These are phyloP conservation scores for Penicillium sclerotigenum DNA, from an alignment of 2,329 filamentous ascomycete species.

Conservation along the genomic window DNA sequence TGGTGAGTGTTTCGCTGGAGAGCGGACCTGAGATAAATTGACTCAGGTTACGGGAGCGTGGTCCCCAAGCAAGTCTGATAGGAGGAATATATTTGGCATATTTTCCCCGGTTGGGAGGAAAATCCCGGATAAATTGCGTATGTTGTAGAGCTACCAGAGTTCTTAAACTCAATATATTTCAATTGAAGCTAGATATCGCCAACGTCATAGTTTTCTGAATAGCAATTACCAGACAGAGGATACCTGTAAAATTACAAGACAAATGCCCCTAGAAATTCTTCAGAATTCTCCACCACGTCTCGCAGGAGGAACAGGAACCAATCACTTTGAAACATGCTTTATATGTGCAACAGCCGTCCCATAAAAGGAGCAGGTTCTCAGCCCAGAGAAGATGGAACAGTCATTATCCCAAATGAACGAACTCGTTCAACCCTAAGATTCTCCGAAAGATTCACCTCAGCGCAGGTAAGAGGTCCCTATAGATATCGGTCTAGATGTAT, in stretches of 20 bases:
- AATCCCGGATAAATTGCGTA: slow-evolving; percentile 16
- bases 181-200: neutral
- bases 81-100: slow-evolving; percentile 16
- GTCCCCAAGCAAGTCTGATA: slow-evolving; percentile 11
- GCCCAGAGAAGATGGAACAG: neutral
- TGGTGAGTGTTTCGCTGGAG: neutral
- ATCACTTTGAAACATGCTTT: slow-evolving; percentile 14
- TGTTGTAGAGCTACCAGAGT: neutral
- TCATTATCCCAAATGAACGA: neutral
- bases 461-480: slow-evolving; percentile 1
- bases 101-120: slow-evolving; percentile 26
- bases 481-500: slow-evolving; percentile 11
- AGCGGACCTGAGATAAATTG: slow-evolving; percentile 8
- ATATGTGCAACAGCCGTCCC: slow-evolving; percentile 24
- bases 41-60: neutral
- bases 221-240: neutral
- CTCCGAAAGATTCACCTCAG: neutral
- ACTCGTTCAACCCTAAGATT: neutral
- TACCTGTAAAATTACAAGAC: neutral
- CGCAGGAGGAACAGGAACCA: slow-evolving; percentile 5
- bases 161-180: neutral
- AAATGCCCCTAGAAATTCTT: neutral
- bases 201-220: neutral
- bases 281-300: neutral
- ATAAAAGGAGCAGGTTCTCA: slow-evolving; percentile 1